phyloP scores from a whole-genome alignment of 768 basidiomycete species.

The Podaxis sp. region DNA sequence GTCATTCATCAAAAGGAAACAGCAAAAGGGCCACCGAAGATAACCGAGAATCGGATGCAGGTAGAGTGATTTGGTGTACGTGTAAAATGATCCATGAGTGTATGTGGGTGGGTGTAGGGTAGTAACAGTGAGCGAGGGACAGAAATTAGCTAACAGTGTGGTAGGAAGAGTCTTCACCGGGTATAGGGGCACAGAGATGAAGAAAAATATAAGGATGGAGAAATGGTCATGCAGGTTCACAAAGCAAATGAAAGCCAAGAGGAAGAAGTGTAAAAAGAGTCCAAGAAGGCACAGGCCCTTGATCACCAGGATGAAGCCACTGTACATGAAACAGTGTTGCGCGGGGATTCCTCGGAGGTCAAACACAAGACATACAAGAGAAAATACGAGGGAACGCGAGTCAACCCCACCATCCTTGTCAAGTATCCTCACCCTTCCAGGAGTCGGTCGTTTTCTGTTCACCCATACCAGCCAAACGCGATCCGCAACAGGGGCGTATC shows the following conservation, averaged over 20 bases:
- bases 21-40: not conserved
- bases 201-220: not conserved
- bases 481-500: not conserved
- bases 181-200: conserved; percentile 7
- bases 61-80: conserved; percentile 14
- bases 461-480: not conserved
- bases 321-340: not conserved
- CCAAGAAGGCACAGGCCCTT: not conserved
- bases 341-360: not conserved
- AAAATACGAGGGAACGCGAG: not conserved
- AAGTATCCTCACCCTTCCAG: not conserved
- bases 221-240: conserved; percentile 5
- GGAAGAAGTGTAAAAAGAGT: not conserved
- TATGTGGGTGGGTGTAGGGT: not conserved
- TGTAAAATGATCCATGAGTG: conserved; percentile 12
- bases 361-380: not conserved
- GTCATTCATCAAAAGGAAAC: conserved; percentile 1
- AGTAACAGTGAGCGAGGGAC: not conserved
- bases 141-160: not conserved
- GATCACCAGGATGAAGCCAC: conserved; percentile 4
- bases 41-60: not conserved
- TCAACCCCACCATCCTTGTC: conserved; percentile 4
- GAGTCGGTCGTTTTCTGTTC: not conserved
- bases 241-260: not conserved
- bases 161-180: not conserved